phyloP scores from a whole-genome alignment of 306 rosid genomes.

The Vachellia collinsii region DNA sequence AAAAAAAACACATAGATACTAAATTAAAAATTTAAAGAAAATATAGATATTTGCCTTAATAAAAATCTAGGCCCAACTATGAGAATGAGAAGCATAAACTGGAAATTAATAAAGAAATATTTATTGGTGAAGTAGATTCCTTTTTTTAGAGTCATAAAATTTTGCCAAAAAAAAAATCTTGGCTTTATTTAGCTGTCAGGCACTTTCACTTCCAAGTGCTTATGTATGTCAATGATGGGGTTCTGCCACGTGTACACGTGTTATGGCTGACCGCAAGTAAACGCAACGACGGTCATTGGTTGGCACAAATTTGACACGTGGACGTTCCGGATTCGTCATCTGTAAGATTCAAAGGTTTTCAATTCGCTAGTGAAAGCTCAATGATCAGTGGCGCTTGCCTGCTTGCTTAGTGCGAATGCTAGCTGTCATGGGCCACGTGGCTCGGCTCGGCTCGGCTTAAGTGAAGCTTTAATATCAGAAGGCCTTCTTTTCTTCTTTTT shows the following conservation, averaged over 20 bases:
- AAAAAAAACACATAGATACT: no score
- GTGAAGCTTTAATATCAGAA: no score
- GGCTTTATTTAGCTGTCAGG: constrained; percentile 24
- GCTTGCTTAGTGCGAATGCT: constrained; percentile 59
- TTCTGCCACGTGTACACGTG: constrained; percentile 48
- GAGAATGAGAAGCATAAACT: no score
- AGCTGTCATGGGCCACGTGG: constrained; percentile 37
- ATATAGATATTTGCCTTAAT: no score
- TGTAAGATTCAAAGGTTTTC: constrained; percentile 19
- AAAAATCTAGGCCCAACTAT: no score
- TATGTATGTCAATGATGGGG: constrained; percentile 41
- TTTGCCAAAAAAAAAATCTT: neutral
- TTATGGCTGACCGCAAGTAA: constrained; percentile 39
- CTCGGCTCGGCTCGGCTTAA: constrained; percentile 31
- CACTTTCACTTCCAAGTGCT: constrained; percentile 16
- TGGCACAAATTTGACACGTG: constrained; percentile 5
- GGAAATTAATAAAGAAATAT: neutral
- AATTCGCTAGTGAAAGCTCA: constrained; percentile 36
- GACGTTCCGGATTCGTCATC: constrained; percentile 29
- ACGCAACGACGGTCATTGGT: constrained; percentile 26
- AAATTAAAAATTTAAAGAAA: no score
- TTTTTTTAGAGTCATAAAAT: neutral
- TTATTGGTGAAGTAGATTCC: neutral
- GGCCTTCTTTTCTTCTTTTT: no score
- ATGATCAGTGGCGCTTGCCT: constrained; percentile 42